Evolutionary conservation across 805 yeast species (phyloP), one percentile per base, ranked within the genome.

Genomic region (Candida suzukii): DNA sequence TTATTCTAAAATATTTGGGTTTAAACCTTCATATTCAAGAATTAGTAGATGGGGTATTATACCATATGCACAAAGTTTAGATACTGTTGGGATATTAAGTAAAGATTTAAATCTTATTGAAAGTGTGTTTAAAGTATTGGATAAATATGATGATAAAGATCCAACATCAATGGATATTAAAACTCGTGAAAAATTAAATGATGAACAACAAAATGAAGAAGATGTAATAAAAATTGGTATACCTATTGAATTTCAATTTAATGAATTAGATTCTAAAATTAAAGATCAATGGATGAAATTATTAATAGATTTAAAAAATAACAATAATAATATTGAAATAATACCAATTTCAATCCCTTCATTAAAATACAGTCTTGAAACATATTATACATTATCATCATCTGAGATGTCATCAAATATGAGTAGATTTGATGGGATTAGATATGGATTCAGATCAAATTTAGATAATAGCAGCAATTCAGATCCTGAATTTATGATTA

Each of bases 371-470:
- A 72, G 90, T 21, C 62, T 93, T 16, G 88, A 95, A 22, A 76
- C 88, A 0, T 93, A 93, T 60, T 91, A 85, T 57, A 84, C 96
- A 0, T 51, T 95, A 29, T 90, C 93, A 2, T 84, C 96, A 0
- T 84, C 96, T 0, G 99, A 93, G 55, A 98, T 97, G 0, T 81
- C 95, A 1, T 91, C 98, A 0, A 93, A 93, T 56, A 69, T 93
- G 38, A 76, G 96, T 1, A 69, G 97, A 26, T 93, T 74, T 55
- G 99, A 93, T 61, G 99, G 99, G 2, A 66, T 90, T 18, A 68
- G 97, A 42, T 93, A 82, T 56, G 98, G 98, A 0, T 61, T 54
- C 41, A 4, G 72, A 62, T 28, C 53, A 54, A 18, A n/a, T n/a
- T n/a, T n/a, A n/a, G n/a, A n/a, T n/a, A n/a, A n/a, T n/a, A n/a